Evolutionary conservation across 2,329 filamentous ascomycete genomes (phyloP), one percentile per base, ranked within the genome.

Genomic region (Sarocladiaceae sp.): DNA sequence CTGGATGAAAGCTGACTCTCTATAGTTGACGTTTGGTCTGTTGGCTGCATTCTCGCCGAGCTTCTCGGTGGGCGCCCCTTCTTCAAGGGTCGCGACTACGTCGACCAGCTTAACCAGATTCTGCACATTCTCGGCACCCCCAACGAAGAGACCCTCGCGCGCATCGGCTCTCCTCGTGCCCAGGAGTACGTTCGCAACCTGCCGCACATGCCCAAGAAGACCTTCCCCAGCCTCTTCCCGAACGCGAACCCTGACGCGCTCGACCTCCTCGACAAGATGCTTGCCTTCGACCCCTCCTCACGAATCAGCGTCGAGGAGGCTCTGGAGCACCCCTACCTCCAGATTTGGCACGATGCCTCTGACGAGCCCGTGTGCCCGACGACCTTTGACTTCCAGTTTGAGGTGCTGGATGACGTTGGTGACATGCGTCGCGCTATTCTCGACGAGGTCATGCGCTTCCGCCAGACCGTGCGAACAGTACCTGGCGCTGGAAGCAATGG

Each of bases 51-150:
- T 58, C 79, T 98, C 44, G 93, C 93, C 44, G 93, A 98, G 67
- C 81, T 98, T 11, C 81, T 98, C 27, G 93, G 93, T 50, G 91
- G 93, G 48, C 86, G 94, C 48, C 93, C 93, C 33, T 98, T 98
- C 76, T 97, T 98, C 78, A 98, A 98, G 71, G 93, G 93, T 47
- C 87, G 93, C 50, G 93, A 98, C 71, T 98, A 98, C 60, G 93
- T 98, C 65, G 93, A 98, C 68, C 93, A 98, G 73, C 81, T 98
- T 53, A 98, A 98, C 75, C 93, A 98, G 70, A 98, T 98, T 60
- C 78, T 98, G 45, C 90, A 97, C 73, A 96, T 95, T 63, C 84
- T 98, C 44, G 93, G 93, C 51, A 98, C 91, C 2, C 93, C 93
- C 32, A 95, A 91, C 60, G 91, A 97, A 66, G 88, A 95, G 63